Conservation (phyloP, 345 rosid genomes). For the Viola odorata region DNA sequence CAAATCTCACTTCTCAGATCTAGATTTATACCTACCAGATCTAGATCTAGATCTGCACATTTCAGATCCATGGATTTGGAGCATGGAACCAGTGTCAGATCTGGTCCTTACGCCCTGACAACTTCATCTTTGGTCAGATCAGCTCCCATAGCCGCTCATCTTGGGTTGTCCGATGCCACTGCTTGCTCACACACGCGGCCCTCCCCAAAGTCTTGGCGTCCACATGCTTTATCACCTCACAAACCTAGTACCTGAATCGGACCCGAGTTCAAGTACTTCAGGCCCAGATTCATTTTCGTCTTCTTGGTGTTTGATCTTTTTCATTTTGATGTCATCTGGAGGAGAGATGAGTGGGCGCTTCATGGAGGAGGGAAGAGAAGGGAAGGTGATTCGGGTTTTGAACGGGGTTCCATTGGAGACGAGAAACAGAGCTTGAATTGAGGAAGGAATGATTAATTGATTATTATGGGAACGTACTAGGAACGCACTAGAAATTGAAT, state of each 20-base stretch:
- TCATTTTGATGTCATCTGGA: conserved; percentile 18
- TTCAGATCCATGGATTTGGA: conserved; percentile 18
- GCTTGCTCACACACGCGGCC: conserved; percentile 81
- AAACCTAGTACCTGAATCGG: conserved; percentile 35
- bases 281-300: neutral
- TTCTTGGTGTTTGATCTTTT: conserved; percentile 38
- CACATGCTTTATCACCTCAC: conserved; percentile 81
- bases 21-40: too few species aligned
- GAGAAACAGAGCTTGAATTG: too few species aligned
- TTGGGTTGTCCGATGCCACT: conserved; percentile 66
- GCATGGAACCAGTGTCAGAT: too few species aligned
- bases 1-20: too few species aligned
- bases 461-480: too few species aligned
- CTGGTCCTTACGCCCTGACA: too few species aligned
- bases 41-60: too few species aligned
- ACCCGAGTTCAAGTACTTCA: neutral
- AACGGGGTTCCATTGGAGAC: neutral
- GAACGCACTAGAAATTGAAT: too few species aligned
- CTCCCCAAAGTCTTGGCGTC: conserved; percentile 70
- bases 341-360: conserved; percentile 40
- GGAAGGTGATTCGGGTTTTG: neutral
- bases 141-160: conserved; percentile 83
- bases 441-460: too few species aligned
- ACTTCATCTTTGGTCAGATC: too few species aligned
- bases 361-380: conserved; percentile 34